phyloP scores from a whole-genome alignment of 129 eudicot genomes.

The Glebionis coronaria region DNA sequence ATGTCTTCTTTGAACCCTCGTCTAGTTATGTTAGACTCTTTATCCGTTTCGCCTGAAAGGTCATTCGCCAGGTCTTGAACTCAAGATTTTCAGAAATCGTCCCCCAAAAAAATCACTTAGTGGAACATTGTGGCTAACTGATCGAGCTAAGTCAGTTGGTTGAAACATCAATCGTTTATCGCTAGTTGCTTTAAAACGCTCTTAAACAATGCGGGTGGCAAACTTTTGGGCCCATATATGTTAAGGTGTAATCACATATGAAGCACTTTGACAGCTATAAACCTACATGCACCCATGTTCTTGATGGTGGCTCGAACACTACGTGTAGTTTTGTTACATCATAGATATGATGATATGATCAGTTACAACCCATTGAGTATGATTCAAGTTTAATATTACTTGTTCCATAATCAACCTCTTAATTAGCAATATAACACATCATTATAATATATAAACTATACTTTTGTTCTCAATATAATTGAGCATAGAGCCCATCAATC shows the following conservation, averaged over 20 bases:
- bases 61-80: no score
- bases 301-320: constrained; percentile 20
- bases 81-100: no score
- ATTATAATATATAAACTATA: not conserved
- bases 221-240: not conserved
- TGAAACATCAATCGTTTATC: no score
- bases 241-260: not conserved
- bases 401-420: constrained; percentile 17
- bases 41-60: no score
- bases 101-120: no score
- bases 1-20: no score
- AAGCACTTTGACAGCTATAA: constrained; percentile 33
- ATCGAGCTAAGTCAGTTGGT: no score
- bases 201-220: no score
- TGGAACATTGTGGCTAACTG: no score
- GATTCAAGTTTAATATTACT: constrained; percentile 22
- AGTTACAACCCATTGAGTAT: constrained; percentile 11
- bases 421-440: constrained; percentile 6
- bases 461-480: constrained; percentile 19
- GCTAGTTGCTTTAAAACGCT: no score
- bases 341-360: constrained; percentile 2
- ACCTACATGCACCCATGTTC: constrained; percentile 36
- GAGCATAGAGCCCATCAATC: not conserved
- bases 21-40: no score
- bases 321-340: constrained; percentile 20